phyloP scores from a whole-genome alignment of 345 rosid genomes.

The Geranium rotundifolium region DNA sequence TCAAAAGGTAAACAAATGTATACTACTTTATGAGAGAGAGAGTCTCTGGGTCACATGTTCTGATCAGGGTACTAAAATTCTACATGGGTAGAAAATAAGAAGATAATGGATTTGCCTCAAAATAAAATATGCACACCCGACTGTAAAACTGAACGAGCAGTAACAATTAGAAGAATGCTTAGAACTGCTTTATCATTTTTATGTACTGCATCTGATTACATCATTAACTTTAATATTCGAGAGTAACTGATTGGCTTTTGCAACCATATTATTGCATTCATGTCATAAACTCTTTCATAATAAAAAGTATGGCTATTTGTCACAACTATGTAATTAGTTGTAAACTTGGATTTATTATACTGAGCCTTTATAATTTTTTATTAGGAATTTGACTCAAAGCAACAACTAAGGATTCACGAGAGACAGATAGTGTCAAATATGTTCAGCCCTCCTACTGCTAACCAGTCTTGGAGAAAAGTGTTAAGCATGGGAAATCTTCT shows the following conservation, averaged over 20 bases:
- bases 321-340: not conserved
- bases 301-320: not conserved
- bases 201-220: too few relatives aligned
- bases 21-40: not conserved
- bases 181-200: too few relatives aligned
- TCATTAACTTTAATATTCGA: too few relatives aligned
- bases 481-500: conserved; percentile 94
- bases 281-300: too few relatives aligned
- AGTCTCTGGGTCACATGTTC: not conserved
- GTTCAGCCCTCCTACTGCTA: conserved; percentile 64
- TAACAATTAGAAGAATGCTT: too few relatives aligned
- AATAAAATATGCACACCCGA: not conserved
- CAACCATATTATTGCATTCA: too few relatives aligned
- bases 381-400: conserved; percentile 58
- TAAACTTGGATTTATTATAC: not conserved
- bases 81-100: too few relatives aligned
- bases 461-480: conserved; percentile 96
- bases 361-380: not conserved
- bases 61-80: not conserved
- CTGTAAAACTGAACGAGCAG: not conserved
- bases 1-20: conserved; percentile 20
- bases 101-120: not conserved
- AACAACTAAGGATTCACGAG: conserved; percentile 41
- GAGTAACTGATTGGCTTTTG: too few relatives aligned
- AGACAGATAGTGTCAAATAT: conserved; percentile 51